phyloP scores from a whole-genome alignment of 305 asterid species.

The Fraxinus angustifolia region DNA sequence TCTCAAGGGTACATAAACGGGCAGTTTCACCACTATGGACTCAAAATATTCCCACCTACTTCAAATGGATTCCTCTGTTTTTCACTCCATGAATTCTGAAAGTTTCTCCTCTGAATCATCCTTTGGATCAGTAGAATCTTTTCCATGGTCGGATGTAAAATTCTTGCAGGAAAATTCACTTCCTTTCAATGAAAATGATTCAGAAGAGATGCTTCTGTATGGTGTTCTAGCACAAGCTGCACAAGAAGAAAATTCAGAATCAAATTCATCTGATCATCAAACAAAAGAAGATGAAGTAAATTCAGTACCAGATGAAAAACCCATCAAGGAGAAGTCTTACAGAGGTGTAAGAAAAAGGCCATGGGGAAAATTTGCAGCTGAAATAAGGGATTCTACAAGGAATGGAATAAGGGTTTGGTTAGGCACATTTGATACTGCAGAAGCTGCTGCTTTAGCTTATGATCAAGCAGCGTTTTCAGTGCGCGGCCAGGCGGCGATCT shows the following conservation, averaged over 20 bases:
- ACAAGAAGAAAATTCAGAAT: neutral
- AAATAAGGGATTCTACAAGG: conserved; percentile 61
- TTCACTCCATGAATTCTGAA: conserved; percentile 31
- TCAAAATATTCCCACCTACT: conserved; percentile 13
- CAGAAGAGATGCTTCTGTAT: conserved; percentile 70
- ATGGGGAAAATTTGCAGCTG: conserved; percentile 66
- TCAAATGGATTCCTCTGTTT: conserved; percentile 33
- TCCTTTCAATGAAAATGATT: conserved; percentile 72
- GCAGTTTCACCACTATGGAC: neutral
- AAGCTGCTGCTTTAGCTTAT: conserved; percentile 65
- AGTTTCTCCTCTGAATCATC: conserved; percentile 39
- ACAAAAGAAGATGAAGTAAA: conserved; percentile 24
- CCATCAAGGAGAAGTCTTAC: conserved; percentile 29
- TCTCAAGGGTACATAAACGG: conserved; percentile 3
- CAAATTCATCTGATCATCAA: neutral
- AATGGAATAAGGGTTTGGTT: conserved; percentile 70
- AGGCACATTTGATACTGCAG: conserved; percentile 62
- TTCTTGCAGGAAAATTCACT: conserved; percentile 27
- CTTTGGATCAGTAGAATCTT: conserved; percentile 32
- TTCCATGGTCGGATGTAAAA: conserved; percentile 28
- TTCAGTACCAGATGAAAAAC: neutral
- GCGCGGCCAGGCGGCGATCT: conserved; percentile 45
- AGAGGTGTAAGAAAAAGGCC: conserved; percentile 58
- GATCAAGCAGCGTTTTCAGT: conserved; percentile 60
- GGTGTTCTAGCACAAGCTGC: conserved; percentile 38